Base-by-base conservation (phyloP, 306 rosid species). In the Prunus armeniaca region DNA sequence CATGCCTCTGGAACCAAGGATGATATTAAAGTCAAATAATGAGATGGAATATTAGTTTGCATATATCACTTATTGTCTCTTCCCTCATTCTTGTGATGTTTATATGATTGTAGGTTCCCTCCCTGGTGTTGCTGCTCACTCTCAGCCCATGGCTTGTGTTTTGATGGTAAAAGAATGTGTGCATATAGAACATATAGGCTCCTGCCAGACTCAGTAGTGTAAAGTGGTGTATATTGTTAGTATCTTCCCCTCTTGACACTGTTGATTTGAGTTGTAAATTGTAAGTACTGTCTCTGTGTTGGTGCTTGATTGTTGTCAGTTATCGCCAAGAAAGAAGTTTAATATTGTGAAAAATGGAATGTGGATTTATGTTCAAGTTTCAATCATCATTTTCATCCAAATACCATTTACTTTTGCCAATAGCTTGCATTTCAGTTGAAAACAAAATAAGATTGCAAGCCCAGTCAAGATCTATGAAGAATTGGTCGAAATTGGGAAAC, bases 11-110 rank as follows among this genome's bases (percentile, higher is more conserved):
- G 87, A 32, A 62, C 86, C 79, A 90, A 92, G 78, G 96, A 83
- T 19, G 93, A 88, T 54, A 85, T 90, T 46, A 82, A 88, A 79
- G 96, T 87, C 88, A 88, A 90, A 71, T 91, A 84, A 87, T 55
- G 76, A 49, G 65, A 55, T 62, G 65, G 10, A 67, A 65, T 17
- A 46, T 27, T 19, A 56, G 82, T 65, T 68, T 73, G 90, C 83
- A 79, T 68, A 79, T 52, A 77, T 86, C 56, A 67, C 61, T 78
- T 73, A 68, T 27, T 83, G 28, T 73, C 57, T 52, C 73, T 67
- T 78, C 67, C 79, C 61, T 52, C 50, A 2, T 68, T 28, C 71
- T 74, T 15, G 74, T 51, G 68, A 76, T 56, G 70, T 85, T 45
- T 77, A 49, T 84, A 76, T 69, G 77, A 49, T 64, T 55, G 63